Base-by-base conservation (phyloP, 352 stramenopile species). In the Phytopythium litorale region DNA sequence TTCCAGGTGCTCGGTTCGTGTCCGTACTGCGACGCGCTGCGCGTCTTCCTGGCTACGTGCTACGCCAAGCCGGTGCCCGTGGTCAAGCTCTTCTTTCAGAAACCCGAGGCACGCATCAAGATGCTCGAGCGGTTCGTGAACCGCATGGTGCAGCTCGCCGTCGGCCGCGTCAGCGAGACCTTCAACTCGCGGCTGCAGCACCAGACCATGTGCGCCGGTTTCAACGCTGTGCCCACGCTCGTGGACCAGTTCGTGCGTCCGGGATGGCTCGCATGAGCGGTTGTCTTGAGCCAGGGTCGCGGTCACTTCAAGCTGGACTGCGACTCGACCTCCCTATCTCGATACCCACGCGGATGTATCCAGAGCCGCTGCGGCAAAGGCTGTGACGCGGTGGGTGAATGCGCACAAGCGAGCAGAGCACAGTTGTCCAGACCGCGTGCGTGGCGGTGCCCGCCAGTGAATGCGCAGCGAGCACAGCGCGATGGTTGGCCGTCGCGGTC, bases 81-180 rank as follows among this genome's bases (percentile, higher is more conserved):
- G 50, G 58, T 77, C 50, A 84, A 81, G 56, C 21, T 79, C 23
- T 40, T 56, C 8, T 63, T 58, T 62, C 53, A 56, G 56, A 30
- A 30, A 43, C 49, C 66, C 25, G 66, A 75, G 54, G 49, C 70
- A 13, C 73, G 78, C 52, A 80, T 75, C 49, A 67, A 73, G 54
- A 65, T 84, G 37, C 60, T 84, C 16, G 57, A 66, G 52, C 65
- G 71, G 7, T 72, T 84, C 55, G 63, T 87, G 9, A 73, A 62
- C 58, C 71, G 61, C 32, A 54, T 71, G n/a, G 60, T 78, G 21
- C 61, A 72, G 49, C 67, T 72, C 48, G 52, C 67, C 3, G 45
- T 73, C 49, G 66, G 66, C 4, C 67, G 69, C 48, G 61, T 63
- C 21, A 68, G 60, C 33, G 42, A 61, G 21, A 61, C 62, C 32